Evolutionary conservation across 495 filamentous ascomycete species (phyloP).

Genomic region (Zalerion maritima): DNA sequence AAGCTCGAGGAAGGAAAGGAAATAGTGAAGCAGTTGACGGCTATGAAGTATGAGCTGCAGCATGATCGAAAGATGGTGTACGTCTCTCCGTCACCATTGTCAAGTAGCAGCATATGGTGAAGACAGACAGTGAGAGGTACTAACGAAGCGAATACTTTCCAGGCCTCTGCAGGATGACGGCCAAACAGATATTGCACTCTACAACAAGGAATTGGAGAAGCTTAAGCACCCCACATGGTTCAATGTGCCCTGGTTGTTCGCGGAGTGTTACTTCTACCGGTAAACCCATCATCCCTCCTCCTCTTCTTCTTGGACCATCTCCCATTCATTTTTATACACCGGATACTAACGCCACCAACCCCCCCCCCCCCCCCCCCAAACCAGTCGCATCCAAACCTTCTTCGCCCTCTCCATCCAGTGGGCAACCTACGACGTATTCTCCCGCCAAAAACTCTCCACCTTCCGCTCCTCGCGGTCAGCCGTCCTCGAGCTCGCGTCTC

Average conservation of each 20-base stretch:
- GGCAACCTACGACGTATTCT: conserved; percentile 88
- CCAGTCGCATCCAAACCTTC: conserved; percentile 58
- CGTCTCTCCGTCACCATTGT: conserved; percentile 12
- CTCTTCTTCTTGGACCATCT: background rate
- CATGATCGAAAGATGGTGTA: conserved; percentile 76
- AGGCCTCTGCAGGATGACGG: conserved; percentile 79
- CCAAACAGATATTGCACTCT: conserved; percentile 55
- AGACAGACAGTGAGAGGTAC: background rate
- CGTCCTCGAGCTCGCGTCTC: conserved; percentile 70
- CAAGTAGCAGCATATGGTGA: background rate
- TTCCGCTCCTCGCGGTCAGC: conserved; percentile 87
- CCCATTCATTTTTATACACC: background rate
- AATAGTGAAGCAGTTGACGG: conserved; percentile 66
- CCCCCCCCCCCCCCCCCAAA: conserved; percentile 7
- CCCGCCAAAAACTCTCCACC: conserved; percentile 78
- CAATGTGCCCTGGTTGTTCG: conserved; percentile 70
- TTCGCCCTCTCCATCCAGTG: conserved; percentile 71
- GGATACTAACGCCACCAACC: conserved; percentile 1
- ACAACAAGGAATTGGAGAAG: conserved; percentile 72
- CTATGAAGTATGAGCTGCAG: conserved; percentile 89
- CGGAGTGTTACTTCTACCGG: conserved; percentile 92
- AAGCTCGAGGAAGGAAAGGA: conserved; percentile 68
- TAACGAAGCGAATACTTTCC: no score
- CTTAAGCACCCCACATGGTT: conserved; percentile 70
- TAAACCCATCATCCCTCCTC: conserved; percentile 14